Percentiles rank a stretch among this genome's conserved stretches.
These are phyloP conservation scores for Penicillium sp. DNA, from an alignment of 2,329 filamentous ascomycete species.

Conservation along the genomic window DNA sequence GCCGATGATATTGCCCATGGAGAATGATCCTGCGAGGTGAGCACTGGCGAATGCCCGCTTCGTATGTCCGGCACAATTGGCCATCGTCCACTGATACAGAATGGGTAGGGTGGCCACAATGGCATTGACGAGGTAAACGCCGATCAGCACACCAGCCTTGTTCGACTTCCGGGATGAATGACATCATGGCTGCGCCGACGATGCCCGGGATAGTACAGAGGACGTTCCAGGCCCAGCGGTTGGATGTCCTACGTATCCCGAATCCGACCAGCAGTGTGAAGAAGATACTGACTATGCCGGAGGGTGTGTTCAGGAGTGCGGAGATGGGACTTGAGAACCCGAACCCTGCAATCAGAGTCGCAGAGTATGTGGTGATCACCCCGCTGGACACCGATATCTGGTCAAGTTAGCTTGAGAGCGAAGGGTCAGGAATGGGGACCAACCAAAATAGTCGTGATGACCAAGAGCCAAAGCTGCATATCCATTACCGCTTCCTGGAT, in stretches of 20 bases:
- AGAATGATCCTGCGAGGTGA: constrained; percentile 8
- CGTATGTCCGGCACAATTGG: constrained; percentile 42
- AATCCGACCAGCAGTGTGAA: constrained; percentile 43
- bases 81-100: constrained; percentile 49
- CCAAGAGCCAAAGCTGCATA: constrained; percentile 48
- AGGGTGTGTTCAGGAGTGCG: constrained; percentile 47
- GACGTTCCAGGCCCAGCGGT: constrained; percentile 45
- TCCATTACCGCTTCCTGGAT: constrained; percentile 49
- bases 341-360: constrained; percentile 43
- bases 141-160: constrained; percentile 44
- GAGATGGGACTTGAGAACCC: constrained; percentile 46
- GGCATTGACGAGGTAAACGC: constrained; percentile 48
- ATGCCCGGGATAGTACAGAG: constrained; percentile 50
- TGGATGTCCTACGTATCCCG: constrained; percentile 40
- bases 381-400: constrained; percentile 44
- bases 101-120: constrained; percentile 47
- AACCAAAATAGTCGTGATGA: constrained; percentile 28
- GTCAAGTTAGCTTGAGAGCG: constrained; percentile 7
- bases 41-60: constrained; percentile 13
- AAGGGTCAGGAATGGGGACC: background rate
- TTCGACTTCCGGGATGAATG: constrained; percentile 38
- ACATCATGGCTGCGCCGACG: constrained; percentile 43
- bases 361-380: constrained; percentile 47
- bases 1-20: constrained; percentile 13
- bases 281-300: constrained; percentile 43